Conservation (phyloP, 176 grass and related monocot species). For the Dendrocalamus sinicus region DNA sequence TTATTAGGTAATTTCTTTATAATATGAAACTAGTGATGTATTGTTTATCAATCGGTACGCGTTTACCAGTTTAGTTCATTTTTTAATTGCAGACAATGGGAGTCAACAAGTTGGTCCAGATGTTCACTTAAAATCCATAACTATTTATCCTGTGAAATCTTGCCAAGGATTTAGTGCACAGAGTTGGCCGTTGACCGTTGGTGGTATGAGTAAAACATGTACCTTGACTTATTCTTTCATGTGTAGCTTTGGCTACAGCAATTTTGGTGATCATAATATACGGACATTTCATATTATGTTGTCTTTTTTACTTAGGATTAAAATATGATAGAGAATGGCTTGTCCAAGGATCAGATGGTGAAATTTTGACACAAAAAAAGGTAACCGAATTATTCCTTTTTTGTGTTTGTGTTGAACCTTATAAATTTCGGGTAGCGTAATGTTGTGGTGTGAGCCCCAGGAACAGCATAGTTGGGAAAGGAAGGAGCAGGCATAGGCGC, state of each 20-base stretch:
- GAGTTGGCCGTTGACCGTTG: conserved; percentile 72
- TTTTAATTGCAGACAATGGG: conserved; percentile 55
- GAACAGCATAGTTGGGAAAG: neutral
- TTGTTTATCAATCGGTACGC: conserved; percentile 17
- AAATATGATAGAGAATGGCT: conserved; percentile 98
- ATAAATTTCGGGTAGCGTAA: neutral
- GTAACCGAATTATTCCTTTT: conserved; percentile 34
- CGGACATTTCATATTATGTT: neutral
- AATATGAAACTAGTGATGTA: conserved; percentile 15
- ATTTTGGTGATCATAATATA: conserved; percentile 1
- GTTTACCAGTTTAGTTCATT: conserved; percentile 26
- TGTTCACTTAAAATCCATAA: conserved; percentile 73
- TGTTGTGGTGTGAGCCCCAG: neutral
- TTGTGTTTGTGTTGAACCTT: neutral
- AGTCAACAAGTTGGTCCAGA: conserved; percentile 32
- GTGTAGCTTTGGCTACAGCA: conserved; percentile 11
- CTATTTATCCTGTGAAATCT: conserved; percentile 95
- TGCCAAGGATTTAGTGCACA: conserved; percentile 76
- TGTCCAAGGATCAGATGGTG: conserved; percentile 75
- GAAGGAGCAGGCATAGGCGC: too few species aligned
- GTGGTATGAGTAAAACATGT: conserved; percentile 60
- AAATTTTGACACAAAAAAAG: conserved; percentile 96
- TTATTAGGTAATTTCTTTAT: conserved; percentile 61
- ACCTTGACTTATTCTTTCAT: conserved; percentile 14
- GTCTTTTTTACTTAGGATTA: conserved; percentile 56